Base-by-base conservation (phyloP, 1,139 yeast species). In the Kluyveromyces sp. region DNA sequence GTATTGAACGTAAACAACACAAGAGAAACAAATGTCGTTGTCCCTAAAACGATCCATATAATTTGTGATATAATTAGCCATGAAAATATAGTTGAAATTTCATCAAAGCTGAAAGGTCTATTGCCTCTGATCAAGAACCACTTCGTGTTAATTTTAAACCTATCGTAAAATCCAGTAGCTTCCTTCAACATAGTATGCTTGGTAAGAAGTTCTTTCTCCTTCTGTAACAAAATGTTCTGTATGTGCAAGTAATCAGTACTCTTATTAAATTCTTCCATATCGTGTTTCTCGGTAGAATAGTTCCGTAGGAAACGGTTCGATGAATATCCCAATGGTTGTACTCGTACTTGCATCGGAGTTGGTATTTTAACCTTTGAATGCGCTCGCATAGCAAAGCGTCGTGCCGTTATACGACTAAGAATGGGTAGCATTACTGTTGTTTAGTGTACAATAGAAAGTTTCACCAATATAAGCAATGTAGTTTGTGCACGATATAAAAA, bases 21-120 rank as follows among this genome's bases (percentile, higher is more conserved):
- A 31, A 74, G 69, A 33, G 82, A 72, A 2, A 78, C 79, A 57
- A 80, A 79, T 0, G 85, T 80, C 1, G 86, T 80, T 2, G 86
- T 80, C 2, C 85, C 84, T 41, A 79, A 59, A 0, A 79, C 62
- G n/a, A 80, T 62, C 85, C 85, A 80, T 25, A 78, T 56, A 6
- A 59, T 48, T 45, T 62, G 66, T 7, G 66, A 61, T 26, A 62
- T 45, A 4, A 61, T 51, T 21, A 62, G 42, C 66, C 66, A 62
- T 3, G 66, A 77, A 39, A 78, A 74, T 56, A 80, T 68, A 0
- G 85, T 83, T 0, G 82, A 74, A 5, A 75, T 59, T 52, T 79
- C 82, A 56, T 78, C 81, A 28, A 70, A 41, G 25, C 50, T 51
- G 31, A 75, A 72, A 3, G 80, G 81, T 39, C 79, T 68, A 49